Evolutionary conservation across 495 filamentous ascomycete species (phyloP).

Genomic region (Penicillium canescens): DNA sequence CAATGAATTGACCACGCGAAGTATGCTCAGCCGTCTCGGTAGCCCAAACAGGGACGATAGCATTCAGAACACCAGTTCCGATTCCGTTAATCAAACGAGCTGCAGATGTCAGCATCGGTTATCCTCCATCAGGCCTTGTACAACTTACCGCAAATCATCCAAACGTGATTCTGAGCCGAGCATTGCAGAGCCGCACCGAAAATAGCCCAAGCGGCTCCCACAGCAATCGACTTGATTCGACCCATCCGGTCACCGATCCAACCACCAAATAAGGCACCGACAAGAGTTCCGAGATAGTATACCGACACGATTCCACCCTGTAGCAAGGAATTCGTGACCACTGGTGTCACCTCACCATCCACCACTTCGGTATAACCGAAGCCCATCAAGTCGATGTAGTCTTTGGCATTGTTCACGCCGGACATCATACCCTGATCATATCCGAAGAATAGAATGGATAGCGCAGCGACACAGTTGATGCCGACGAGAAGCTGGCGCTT

Average conservation of each 20-base stretch:
- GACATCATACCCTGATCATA: conserved; percentile 78
- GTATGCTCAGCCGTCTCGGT: conserved; percentile 69
- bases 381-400: conserved; percentile 67
- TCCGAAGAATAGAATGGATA: conserved; percentile 62
- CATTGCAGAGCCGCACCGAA: conserved; percentile 61
- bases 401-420: conserved; percentile 65
- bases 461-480: conserved; percentile 62
- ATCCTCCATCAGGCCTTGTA: background rate
- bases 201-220: conserved; percentile 56
- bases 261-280: conserved; percentile 60
- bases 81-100: conserved; percentile 66
- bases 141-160: conserved; percentile 69
- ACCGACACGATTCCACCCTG: conserved; percentile 71
- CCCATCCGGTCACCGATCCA: conserved; percentile 63
- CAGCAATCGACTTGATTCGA: conserved; percentile 60
- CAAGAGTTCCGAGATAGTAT: conserved; percentile 69
- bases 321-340: conserved; percentile 61
- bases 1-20: conserved; percentile 68
- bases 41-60: conserved; percentile 71
- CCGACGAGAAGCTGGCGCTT: conserved; percentile 63
- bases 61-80: conserved; percentile 73
- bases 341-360: conserved; percentile 44
- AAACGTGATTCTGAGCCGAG: conserved; percentile 62
- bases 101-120: conserved; percentile 15
- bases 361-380: conserved; percentile 58